phyloP scores from a whole-genome alignment of 257 asterid genomes.

The Verbascum thapsus region DNA sequence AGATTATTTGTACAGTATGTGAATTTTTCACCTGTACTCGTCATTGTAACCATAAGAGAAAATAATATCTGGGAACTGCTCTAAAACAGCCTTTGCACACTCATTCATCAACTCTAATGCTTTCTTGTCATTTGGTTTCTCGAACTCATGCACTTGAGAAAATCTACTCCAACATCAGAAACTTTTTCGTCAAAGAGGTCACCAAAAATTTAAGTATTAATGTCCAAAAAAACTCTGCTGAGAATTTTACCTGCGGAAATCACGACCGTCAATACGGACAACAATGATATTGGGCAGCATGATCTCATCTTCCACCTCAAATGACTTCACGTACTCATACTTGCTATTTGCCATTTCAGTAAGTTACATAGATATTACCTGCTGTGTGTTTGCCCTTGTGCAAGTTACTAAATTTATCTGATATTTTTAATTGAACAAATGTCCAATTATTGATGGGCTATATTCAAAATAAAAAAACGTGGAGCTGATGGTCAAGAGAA shows the following conservation, averaged over 20 bases:
- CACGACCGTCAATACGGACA: conserved; percentile 57
- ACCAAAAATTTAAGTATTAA: neutral
- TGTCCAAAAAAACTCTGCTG: conserved; percentile 10
- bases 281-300: conserved; percentile 61
- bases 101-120: conserved; percentile 73
- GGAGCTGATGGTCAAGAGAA: too few relatives aligned
- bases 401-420: too few relatives aligned
- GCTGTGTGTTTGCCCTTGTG: neutral
- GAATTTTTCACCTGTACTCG: conserved; percentile 61
- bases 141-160: conserved; percentile 73
- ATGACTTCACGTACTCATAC: conserved; percentile 80
- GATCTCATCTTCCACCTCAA: conserved; percentile 68
- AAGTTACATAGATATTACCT: neutral
- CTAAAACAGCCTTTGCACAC: conserved; percentile 63
- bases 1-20: neutral
- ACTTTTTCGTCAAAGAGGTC: neutral
- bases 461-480: too few relatives aligned
- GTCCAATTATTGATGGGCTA: too few relatives aligned
- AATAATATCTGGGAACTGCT: conserved; percentile 75
- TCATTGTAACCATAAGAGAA: conserved; percentile 71
- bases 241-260: conserved; percentile 50
- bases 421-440: too few relatives aligned
- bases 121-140: conserved; percentile 62
- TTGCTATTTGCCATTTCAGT: conserved; percentile 75
- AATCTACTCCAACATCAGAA: conserved; percentile 46